A percentile compares a stretch with the other conserved stretches of the same genome.
Evolutionary conservation across 2,329 filamentous ascomycete genomes (phyloP).

Genomic region (Bipolaris bicolor): DNA sequence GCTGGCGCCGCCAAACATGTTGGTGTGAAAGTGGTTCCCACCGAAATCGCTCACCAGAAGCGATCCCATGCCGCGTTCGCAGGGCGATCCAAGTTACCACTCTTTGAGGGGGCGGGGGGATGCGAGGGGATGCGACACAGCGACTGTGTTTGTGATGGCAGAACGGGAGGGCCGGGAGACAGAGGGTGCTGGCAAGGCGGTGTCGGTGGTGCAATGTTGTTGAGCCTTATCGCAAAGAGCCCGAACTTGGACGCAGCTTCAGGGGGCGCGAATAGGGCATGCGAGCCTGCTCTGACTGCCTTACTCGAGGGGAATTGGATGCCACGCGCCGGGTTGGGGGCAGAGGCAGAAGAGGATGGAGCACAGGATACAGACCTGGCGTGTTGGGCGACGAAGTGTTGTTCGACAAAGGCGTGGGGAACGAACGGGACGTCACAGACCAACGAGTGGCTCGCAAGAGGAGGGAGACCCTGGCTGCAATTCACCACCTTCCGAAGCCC

Average conservation of each 20-base stretch:
- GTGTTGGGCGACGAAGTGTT: conserved; percentile 35
- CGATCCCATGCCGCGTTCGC: conserved; percentile 63
- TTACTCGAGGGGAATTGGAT: conserved; percentile 56
- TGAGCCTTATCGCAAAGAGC: conserved; percentile 34
- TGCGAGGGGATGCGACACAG: conserved; percentile 20
- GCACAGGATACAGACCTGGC: conserved; percentile 23
- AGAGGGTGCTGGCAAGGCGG: conserved; percentile 20
- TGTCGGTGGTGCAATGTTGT: conserved; percentile 23
- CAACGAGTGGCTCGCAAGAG: conserved; percentile 22
- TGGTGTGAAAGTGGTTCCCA: conserved; percentile 75
- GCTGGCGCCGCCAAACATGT: conserved; percentile 64
- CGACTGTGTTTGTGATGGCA: conserved; percentile 14
- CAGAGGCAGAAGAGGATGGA: conserved; percentile 11
- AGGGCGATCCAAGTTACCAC: conserved; percentile 17
- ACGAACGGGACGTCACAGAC: conserved; percentile 17
- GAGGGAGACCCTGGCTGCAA: conserved; percentile 27
- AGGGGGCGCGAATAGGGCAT: conserved; percentile 25
- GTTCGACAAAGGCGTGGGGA: conserved; percentile 33
- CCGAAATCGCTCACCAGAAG: conserved; percentile 71
- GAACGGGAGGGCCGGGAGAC: conserved; percentile 21
- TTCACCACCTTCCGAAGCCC: conserved; percentile 16
- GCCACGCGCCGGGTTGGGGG: conserved; percentile 34
- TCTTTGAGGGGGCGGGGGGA: conserved; percentile 5
- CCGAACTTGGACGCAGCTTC: conserved; percentile 28
- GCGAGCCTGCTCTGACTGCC: conserved; percentile 39